A percentile compares a stretch with the other conserved stretches of the same genome.
Evolutionary conservation across 129 eudicot genomes (phyloP).

Genomic region (Silybum marianum): DNA sequence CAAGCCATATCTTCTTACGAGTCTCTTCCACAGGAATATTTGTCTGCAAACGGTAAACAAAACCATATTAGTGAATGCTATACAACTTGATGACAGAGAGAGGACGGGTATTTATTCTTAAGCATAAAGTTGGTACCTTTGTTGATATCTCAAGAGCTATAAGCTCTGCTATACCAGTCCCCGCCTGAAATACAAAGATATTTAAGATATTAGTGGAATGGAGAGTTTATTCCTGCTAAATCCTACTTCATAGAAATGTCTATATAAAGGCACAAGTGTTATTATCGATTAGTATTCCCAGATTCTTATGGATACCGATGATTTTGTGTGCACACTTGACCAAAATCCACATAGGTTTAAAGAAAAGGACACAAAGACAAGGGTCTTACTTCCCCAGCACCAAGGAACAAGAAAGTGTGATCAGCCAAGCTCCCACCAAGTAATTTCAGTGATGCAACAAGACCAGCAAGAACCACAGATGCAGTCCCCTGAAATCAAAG

Average conservation of each 20-base stretch:
- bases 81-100: not conserved
- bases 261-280: not conserved
- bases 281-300: not conserved
- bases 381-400: slow-evolving; percentile 83
- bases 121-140: slow-evolving; percentile 46
- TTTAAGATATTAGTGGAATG: not conserved
- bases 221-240: not conserved
- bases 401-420: slow-evolving; percentile 86
- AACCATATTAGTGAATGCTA: slow-evolving; percentile 5
- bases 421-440: slow-evolving; percentile 87
- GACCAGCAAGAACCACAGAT: slow-evolving; percentile 88
- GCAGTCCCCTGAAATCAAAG: slow-evolving; percentile 70
- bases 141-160: slow-evolving; percentile 95
- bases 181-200: slow-evolving; percentile 60
- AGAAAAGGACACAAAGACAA: slow-evolving; percentile 1
- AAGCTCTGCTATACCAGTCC: slow-evolving; percentile 93
- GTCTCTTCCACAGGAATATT: slow-evolving; percentile 69
- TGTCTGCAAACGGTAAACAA: slow-evolving; percentile 39
- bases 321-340: not conserved
- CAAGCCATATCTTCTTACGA: slow-evolving; percentile 94
- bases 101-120: not conserved
- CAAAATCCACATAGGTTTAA: slow-evolving; percentile 9
- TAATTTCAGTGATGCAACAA: slow-evolving; percentile 77
- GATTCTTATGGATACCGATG: not conserved
- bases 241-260: not conserved